Base-by-base conservation (phyloP, 140 eudicot species). In the Stevia rebaudiana region DNA sequence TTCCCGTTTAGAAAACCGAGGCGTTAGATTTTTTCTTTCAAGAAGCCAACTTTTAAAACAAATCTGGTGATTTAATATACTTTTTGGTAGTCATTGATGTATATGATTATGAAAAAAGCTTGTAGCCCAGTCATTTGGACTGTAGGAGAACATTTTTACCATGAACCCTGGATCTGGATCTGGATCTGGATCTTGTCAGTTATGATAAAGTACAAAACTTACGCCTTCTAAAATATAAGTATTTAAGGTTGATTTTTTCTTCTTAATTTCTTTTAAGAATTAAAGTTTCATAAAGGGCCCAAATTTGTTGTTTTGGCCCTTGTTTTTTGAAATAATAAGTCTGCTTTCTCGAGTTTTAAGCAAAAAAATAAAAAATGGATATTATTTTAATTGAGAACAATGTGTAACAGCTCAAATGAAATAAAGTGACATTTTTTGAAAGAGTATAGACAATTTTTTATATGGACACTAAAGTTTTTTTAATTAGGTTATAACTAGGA, bases 61-160 rank as follows among this genome's bases (percentile, higher is more conserved):
- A 11, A 42, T 39, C 41, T 48, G 46, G 46, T 65, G 47, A 18
- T 65, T 65, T 47, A 40, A 31, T 65, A 16, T 30, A 18, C 48
- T 56, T 35, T 36, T 51, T 67, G 71, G 72, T 62, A 52, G 53
- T 51, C 22, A 17, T 46, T 46, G 49, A 19, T 61, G 67, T 50
- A 21, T 50, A 49, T 3, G 5, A 25, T 53, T 67, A 52, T 52
- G 72, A 63, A 19, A 63, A 63, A 40, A 63, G 54, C 41, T 63
- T 63, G 22, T 63, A 44, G 55, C 16, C 11, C 69, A 63, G 69
- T 63, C 42, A 24, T 44, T 42, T 46, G 28, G 56, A 24, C 55
- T 25, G 69, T 63, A 24, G 41, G 28, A 43, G 37, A 22, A 33
- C 10, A 16, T 8, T 58, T n/a, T 35, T 50, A 50, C 31, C 16